Evolutionary conservation across 169 alveolate species (phyloP).

Genomic region (Eimeria mitis): DNA sequence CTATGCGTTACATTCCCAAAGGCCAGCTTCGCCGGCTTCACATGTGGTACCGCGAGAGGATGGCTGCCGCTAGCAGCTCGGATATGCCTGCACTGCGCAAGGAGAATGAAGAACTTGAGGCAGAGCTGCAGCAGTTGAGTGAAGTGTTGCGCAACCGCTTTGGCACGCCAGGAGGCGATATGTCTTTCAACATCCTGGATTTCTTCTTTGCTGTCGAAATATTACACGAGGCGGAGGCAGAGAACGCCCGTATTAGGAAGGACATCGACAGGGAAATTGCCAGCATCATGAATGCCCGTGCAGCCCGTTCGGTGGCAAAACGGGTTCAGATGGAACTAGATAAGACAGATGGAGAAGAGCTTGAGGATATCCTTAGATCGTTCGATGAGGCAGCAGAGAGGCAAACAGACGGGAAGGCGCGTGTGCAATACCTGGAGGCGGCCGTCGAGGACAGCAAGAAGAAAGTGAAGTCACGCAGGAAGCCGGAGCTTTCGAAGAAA

Average conservation of each 20-base stretch:
- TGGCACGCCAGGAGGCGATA: constrained; percentile 34
- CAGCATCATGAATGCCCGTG: constrained; percentile 63
- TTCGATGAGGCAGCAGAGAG: constrained; percentile 37
- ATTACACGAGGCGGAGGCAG: constrained; percentile 75
- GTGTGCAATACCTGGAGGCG: constrained; percentile 27
- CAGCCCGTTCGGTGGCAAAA: constrained; percentile 76
- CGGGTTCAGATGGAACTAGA: constrained; percentile 70
- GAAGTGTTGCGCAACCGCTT: constrained; percentile 63
- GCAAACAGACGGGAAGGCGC: constrained; percentile 27
- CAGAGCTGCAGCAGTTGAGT: constrained; percentile 75
- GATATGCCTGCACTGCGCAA: constrained; percentile 75
- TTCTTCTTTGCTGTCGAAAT: constrained; percentile 81
- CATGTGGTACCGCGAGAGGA: constrained; percentile 79
- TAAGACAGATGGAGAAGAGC: constrained; percentile 25
- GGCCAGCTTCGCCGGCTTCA: constrained; percentile 81
- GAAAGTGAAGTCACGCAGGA: constrained; percentile 48
- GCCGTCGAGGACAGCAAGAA: constrained; percentile 18
- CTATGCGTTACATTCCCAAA: constrained; percentile 79
- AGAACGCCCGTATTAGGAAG: constrained; percentile 50
- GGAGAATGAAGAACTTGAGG: constrained; percentile 80
- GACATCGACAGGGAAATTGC: constrained; percentile 50
- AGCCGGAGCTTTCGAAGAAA: constrained; percentile 3
- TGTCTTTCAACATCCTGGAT: constrained; percentile 59
- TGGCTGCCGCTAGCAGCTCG: constrained; percentile 72
- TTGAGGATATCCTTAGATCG: constrained; percentile 15